Conservation (phyloP, 1,284 basidiomycete species). For the Rhodotorula glutinis region DNA sequence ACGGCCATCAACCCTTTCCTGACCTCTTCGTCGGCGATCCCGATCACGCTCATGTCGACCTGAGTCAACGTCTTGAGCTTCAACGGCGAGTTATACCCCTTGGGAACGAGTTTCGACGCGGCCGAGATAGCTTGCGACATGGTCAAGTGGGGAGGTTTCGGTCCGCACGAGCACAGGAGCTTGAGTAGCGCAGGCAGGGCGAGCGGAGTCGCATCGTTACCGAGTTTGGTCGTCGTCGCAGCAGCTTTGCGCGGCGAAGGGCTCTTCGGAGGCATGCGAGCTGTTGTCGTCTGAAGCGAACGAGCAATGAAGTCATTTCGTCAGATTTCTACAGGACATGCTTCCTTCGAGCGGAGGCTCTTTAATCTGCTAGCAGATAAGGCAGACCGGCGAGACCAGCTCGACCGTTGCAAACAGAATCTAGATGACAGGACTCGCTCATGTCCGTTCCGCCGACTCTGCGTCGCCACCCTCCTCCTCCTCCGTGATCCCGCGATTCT, state of each 20-base stretch:
- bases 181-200: conserved; percentile 31
- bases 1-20: conserved; percentile 18
- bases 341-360: too few relatives aligned
- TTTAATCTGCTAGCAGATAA: too few relatives aligned
- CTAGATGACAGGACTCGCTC: too few relatives aligned
- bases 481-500: conserved; percentile 1
- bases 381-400: too few relatives aligned
- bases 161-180: conserved; percentile 22
- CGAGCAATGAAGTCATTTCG: neutral
- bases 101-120: conserved; percentile 69
- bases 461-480: neutral
- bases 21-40: conserved; percentile 42
- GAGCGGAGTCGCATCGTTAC: conserved; percentile 9
- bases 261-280: conserved; percentile 1
- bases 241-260: conserved; percentile 3
- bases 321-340: neutral
- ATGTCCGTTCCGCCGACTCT: too few relatives aligned
- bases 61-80: conserved; percentile 34
- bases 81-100: conserved; percentile 25
- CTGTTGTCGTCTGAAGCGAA: neutral
- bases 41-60: conserved; percentile 35
- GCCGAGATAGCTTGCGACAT: conserved; percentile 71
- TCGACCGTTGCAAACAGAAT: too few relatives aligned
- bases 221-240: conserved; percentile 6
- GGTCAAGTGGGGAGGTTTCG: conserved; percentile 51